These are phyloP conservation scores for Ascochyta rabiei DNA, from an alignment of 2,329 filamentous ascomycete genomes.

Conservation along the genomic window DNA sequence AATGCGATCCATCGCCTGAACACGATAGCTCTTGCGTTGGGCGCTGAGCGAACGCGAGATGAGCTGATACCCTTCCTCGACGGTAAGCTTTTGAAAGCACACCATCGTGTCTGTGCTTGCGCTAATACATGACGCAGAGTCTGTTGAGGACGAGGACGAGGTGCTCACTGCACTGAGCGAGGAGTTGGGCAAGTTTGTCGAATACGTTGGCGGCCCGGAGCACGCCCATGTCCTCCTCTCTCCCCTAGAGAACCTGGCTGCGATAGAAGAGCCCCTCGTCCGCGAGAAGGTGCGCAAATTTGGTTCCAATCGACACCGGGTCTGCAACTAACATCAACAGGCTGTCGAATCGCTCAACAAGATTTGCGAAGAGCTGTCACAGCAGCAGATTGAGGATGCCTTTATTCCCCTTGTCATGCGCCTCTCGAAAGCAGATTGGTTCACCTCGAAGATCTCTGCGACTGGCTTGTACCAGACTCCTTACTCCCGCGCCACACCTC, in stretches of 20 bases:
- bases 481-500: slow-evolving; percentile 86
- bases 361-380: slow-evolving; percentile 90
- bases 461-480: slow-evolving; percentile 93
- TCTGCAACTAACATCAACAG: slow-evolving; percentile 57
- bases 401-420: slow-evolving; percentile 96
- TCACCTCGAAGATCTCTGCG: slow-evolving; percentile 98
- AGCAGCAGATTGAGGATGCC: slow-evolving; percentile 93
- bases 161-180: slow-evolving; percentile 96
- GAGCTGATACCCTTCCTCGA: slow-evolving; percentile 99
- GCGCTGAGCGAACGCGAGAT: slow-evolving; percentile 94
- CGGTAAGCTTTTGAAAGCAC: slow-evolving; percentile 65
- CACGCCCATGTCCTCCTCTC: slow-evolving; percentile 96
- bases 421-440: slow-evolving; percentile 99
- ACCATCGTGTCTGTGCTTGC: slow-evolving; percentile 19
- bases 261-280: slow-evolving; percentile 97
- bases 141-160: slow-evolving; percentile 98
- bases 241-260: slow-evolving; percentile 94
- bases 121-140: slow-evolving; percentile 68
- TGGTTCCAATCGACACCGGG: too few relatives aligned
- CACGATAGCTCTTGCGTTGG: slow-evolving; percentile 94
- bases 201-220: slow-evolving; percentile 94
- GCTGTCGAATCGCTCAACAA: slow-evolving; percentile 99
- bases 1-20: slow-evolving; percentile 98
- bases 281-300: slow-evolving; percentile 79
- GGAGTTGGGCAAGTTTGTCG: slow-evolving; percentile 94